Evolutionary conservation across 108 stramenopile species (phyloP).

Genomic region (Heterococcus sp.): DNA sequence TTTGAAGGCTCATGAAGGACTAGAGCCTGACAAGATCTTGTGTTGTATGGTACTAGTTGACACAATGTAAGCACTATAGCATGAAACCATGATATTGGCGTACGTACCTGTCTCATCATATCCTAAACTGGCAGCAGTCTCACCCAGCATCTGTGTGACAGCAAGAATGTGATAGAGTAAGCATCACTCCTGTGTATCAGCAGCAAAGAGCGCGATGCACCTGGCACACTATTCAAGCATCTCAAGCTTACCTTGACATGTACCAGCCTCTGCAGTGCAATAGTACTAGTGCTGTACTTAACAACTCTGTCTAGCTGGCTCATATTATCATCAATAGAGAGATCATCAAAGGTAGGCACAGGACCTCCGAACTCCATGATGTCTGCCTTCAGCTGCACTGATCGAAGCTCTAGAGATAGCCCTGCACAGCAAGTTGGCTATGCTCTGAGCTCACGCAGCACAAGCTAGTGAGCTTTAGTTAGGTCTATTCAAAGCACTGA

Average conservation of each 20-base stretch:
- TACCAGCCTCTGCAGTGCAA: slow-evolving; percentile 91
- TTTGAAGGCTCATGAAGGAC: too few relatives aligned
- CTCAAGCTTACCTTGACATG: slow-evolving; percentile 70
- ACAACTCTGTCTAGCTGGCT: slow-evolving; percentile 81
- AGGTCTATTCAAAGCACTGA: too few relatives aligned
- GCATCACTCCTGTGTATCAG: neutral
- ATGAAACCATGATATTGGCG: too few relatives aligned
- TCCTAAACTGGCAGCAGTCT: slow-evolving; percentile 76
- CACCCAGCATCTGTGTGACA: slow-evolving; percentile 82
- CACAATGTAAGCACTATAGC: too few relatives aligned
- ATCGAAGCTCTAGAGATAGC: too few relatives aligned
- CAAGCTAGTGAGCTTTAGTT: too few relatives aligned
- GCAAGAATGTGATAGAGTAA: too few relatives aligned
- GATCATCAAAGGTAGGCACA: slow-evolving; percentile 80
- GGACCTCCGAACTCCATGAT: slow-evolving; percentile 30
- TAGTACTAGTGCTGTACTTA: slow-evolving; percentile 78
- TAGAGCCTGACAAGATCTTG: too few relatives aligned
- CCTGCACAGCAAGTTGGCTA: too few relatives aligned
- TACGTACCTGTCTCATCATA: slow-evolving; percentile 51
- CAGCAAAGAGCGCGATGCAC: neutral
- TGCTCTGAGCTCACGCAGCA: too few relatives aligned
- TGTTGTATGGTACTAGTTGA: too few relatives aligned
- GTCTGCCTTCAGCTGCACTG: too few relatives aligned
- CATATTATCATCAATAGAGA: slow-evolving; percentile 93
- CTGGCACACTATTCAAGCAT: neutral